Evolutionary conservation across 2,329 filamentous ascomycete species (phyloP).

Genomic region (Clarireedia hainanense): DNA sequence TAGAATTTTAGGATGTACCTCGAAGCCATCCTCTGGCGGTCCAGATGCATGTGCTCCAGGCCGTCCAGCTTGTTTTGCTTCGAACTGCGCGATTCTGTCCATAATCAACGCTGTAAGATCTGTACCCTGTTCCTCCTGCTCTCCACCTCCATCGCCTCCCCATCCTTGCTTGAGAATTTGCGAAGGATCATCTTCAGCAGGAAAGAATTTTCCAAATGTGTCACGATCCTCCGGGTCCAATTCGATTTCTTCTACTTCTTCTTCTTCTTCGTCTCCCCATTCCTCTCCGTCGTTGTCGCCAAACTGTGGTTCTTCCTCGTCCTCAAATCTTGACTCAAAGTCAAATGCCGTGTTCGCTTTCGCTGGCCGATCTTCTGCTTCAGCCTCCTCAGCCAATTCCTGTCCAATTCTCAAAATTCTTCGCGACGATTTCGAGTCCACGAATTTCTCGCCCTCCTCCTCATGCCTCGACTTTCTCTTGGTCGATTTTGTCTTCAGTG

Average conservation of each 20-base stretch:
- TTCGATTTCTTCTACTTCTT: slow-evolving; percentile 64
- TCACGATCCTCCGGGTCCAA: slow-evolving; percentile 84
- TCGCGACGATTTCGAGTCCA: slow-evolving; percentile 81
- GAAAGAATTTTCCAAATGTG: slow-evolving; percentile 85
- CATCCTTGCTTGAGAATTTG: slow-evolving; percentile 23
- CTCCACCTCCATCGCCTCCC: slow-evolving; percentile 31
- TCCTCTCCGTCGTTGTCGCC: slow-evolving; percentile 49
- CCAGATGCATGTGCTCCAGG: slow-evolving; percentile 25
- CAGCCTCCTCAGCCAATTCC: slow-evolving; percentile 78
- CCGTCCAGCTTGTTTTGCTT: slow-evolving; percentile 52
- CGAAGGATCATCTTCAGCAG: slow-evolving; percentile 47
- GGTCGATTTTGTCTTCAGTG: slow-evolving; percentile 65
- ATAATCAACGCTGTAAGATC: slow-evolving; percentile 92
- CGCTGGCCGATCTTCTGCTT: slow-evolving; percentile 37
- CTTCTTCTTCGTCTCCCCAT: slow-evolving; percentile 69
- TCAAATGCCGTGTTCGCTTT: slow-evolving; percentile 61
- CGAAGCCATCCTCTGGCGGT: slow-evolving; percentile 65
- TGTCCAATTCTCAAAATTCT: slow-evolving; percentile 87
- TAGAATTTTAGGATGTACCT: slow-evolving; percentile 83
- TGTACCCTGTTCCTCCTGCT: slow-evolving; percentile 46
- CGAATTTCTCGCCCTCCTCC: slow-evolving; percentile 59
- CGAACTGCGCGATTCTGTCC: slow-evolving; percentile 87
- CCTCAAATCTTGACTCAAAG: slow-evolving; percentile 68
- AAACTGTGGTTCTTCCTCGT: slow-evolving; percentile 41
- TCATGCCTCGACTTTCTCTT: slow-evolving; percentile 58